Evolutionary conservation across 225 moss, liverwort and hornwort species (phyloP).

Genomic region (Marchantia paleacea): DNA sequence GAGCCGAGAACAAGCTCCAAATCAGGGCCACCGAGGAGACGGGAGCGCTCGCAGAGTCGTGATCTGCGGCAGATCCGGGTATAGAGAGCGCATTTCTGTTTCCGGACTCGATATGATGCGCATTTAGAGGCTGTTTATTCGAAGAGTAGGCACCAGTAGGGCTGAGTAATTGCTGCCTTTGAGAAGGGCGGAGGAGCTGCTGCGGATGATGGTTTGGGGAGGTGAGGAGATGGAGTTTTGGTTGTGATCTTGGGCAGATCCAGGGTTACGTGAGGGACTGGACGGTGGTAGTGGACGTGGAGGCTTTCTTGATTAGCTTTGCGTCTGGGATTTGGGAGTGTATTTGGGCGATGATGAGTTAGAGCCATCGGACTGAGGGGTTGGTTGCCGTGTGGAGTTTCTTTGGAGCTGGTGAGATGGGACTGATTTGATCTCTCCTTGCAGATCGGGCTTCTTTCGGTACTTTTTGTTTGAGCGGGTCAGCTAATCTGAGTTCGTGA

Average conservation of each 20-base stretch:
- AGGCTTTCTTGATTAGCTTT: not conserved
- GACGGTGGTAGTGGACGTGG: not conserved
- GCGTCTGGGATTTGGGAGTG: not conserved
- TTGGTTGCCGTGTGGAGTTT: not conserved
- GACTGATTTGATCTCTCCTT: slow-evolving; percentile 9
- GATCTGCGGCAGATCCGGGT: slow-evolving; percentile 16
- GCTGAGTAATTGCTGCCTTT: not conserved
- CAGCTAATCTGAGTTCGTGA: not conserved
- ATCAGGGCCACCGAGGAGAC: slow-evolving; percentile 10
- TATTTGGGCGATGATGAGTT: not conserved
- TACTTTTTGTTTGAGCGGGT: not conserved
- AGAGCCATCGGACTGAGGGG: not conserved
- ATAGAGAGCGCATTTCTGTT: slow-evolving; percentile 9
- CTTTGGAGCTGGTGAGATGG: not conserved
- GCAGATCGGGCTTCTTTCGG: slow-evolving; percentile 13
- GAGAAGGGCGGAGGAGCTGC: slow-evolving; percentile 1
- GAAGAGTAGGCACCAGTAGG: not conserved
- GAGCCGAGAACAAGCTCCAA: slow-evolving; percentile 11
- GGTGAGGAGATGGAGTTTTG: not conserved
- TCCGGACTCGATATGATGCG: not conserved
- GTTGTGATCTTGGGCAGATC: slow-evolving; percentile 10
- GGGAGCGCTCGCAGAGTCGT: not conserved
- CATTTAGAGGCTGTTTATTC: not conserved
- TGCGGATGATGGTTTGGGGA: not conserved
- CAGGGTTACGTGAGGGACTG: not conserved